Percentiles rank a stretch among this genome's conserved stretches.
Conservation (phyloP, 1,284 basidiomycete species). For the Melanopsichium pennsylvanicum region DNA sequence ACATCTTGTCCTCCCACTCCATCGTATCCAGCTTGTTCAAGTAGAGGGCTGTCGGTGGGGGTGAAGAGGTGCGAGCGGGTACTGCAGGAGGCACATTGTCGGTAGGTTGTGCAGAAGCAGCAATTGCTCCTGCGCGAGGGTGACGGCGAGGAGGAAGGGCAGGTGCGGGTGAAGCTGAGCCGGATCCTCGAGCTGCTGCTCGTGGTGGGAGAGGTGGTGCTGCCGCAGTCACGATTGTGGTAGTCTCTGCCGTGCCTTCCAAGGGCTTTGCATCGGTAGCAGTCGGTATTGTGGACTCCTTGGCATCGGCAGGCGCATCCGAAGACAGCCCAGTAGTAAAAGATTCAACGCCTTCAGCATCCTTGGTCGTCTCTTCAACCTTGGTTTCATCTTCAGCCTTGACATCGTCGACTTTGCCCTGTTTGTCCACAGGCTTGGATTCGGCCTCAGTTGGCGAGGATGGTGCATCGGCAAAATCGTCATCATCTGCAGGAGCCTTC, state of each 20-base stretch:
- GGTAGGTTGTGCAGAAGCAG: background rate
- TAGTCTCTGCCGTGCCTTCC: slow-evolving; percentile 8
- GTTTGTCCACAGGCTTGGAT: slow-evolving; percentile 3
- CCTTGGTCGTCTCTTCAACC: background rate
- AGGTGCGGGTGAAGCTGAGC: slow-evolving; percentile 12
- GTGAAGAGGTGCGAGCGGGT: slow-evolving; percentile 4
- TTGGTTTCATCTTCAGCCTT: slow-evolving; percentile 1
- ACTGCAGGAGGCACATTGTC: background rate
- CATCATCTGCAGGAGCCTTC: slow-evolving; percentile 18
- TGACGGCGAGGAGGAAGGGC: slow-evolving; percentile 29
- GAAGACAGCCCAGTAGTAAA: background rate
- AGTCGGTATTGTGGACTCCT: background rate
- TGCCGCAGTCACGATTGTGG: background rate
- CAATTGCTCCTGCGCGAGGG: background rate
- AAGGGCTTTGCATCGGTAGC: slow-evolving; percentile 1
- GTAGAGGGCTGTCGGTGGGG: slow-evolving; percentile 17
- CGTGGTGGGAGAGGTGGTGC: slow-evolving; percentile 30
- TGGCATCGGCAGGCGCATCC: background rate
- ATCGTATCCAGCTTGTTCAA: slow-evolving; percentile 29
- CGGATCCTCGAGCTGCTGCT: slow-evolving; percentile 20
- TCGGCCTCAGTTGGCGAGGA: slow-evolving; percentile 25
- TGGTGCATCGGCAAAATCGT: slow-evolving; percentile 43
- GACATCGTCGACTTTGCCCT: background rate
- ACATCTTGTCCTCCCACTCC: slow-evolving; percentile 60
- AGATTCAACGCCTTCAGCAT: slow-evolving; percentile 1